Evolutionary conservation across 495 filamentous ascomycete species (phyloP), one percentile per base, ranked within the genome.

Genomic region (Jackrogersella minutella): DNA sequence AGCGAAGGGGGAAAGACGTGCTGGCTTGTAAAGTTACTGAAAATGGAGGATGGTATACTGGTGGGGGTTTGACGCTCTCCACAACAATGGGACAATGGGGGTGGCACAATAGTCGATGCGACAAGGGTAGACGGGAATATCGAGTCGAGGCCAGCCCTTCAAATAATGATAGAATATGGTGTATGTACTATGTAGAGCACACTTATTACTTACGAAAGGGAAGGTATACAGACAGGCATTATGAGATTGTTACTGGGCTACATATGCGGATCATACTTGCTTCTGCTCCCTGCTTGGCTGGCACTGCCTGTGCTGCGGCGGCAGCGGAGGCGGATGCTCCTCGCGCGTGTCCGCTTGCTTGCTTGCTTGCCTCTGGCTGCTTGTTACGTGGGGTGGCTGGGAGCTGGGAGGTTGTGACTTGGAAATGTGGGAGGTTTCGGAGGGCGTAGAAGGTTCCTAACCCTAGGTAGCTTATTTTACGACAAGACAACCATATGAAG

Each of bases 241-340:
- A 57, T 31, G 19, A 65, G 62, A 72, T 71, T 66, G 66, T 58
- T 62, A 68, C 65, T 62, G 24, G 37, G 51, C 58, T 69, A 75
- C 69, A 74, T 75, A 74, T 75, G 73, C 71, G 69, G 66, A 75
- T 73, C 73, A 75, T 74, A 74, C 73, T 68, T 76, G 73, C 71
- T 72, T 73, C 69, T 74, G 67, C 72, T 76, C 68, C 63, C 58
- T 69, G 68, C 64, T 72, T 69, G 60, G 61, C 47, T 61, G 58
- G 54, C 44, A 68, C 61, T 47, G 41, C 62, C 57, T 70, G 58
- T 64, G 59, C 52, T 66, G 47, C 68, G 37, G 56, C 66, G 61
- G 61, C 57, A 55, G 61, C 51, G 46, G 66, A 51, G 66, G 58
- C 49, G 66, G 61, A 57, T 58, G 57, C 33, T 59, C 33, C 67